Evolutionary conservation across 768 basidiomycete genomes (phyloP).

Genomic region (Termitomyces sp.): DNA sequence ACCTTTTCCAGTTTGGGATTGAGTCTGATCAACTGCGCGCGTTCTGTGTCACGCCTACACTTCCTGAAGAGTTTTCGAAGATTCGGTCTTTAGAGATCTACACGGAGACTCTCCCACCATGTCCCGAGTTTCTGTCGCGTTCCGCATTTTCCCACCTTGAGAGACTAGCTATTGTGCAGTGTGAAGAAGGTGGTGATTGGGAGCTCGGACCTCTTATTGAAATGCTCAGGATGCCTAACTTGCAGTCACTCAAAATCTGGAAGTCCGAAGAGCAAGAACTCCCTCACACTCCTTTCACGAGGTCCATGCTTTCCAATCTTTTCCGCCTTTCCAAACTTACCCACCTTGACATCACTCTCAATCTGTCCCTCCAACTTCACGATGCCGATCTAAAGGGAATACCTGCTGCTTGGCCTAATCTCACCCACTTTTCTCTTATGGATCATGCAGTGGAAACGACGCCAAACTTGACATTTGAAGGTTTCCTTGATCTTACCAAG

Average conservation of each 20-base stretch:
- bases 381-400: slow-evolving; percentile 1
- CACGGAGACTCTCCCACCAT: neutral
- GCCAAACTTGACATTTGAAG: neutral
- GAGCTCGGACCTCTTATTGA: neutral
- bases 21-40: neutral
- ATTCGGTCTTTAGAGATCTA: neutral
- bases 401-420: neutral
- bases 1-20: slow-evolving; percentile 1
- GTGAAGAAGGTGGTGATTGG: neutral
- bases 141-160: neutral
- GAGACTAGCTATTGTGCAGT: neutral
- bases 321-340: neutral
- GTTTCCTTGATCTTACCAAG: neutral
- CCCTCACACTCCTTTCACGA: too few relatives aligned
- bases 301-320: neutral
- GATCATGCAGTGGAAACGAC: neutral
- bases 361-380: neutral
- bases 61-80: neutral
- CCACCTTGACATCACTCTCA: neutral
- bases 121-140: neutral
- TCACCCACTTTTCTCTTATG: neutral
- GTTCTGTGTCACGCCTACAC: neutral
- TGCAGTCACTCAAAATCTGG: neutral
- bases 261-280: too few relatives aligned
- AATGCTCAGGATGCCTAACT: neutral